Conservation (phyloP, 2,329 filamentous ascomycete genomes). For the Colletotrichum shisoi region DNA sequence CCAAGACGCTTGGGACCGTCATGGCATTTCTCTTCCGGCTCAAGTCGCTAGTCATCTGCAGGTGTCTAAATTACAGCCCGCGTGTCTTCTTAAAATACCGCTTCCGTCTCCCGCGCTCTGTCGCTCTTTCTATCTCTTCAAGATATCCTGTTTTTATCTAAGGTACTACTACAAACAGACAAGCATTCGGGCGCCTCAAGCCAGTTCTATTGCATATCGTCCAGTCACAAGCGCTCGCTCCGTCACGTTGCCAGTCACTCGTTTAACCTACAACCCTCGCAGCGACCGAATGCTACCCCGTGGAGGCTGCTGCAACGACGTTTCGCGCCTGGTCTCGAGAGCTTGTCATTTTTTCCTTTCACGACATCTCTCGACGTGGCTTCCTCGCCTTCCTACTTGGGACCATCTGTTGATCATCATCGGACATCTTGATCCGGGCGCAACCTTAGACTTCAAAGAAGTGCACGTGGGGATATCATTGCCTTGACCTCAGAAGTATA, state of each 20-base stretch:
- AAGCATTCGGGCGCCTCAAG: constrained; percentile 2
- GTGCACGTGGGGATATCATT: background rate
- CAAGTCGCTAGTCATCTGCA: constrained; percentile 16
- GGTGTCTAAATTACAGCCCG: background rate
- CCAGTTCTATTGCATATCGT: constrained; percentile 16
- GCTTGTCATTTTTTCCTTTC: background rate
- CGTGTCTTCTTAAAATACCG: constrained; percentile 12
- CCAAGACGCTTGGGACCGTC: constrained; percentile 23
- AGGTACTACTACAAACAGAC: background rate
- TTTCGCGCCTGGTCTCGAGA: constrained; percentile 16
- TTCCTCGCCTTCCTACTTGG: constrained; percentile 7
- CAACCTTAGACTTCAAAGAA: background rate
- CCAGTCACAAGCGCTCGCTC: constrained; percentile 32
- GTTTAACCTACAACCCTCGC: constrained; percentile 19
- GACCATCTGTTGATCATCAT: background rate
- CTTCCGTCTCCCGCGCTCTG: background rate
- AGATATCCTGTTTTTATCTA: background rate
- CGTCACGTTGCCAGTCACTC: constrained; percentile 33
- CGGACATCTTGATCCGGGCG: constrained; percentile 9
- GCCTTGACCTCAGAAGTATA: background rate
- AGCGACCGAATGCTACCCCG: constrained; percentile 23
- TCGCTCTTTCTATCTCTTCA: background rate
- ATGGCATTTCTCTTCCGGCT: constrained; percentile 17
- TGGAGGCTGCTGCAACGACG: constrained; percentile 30
- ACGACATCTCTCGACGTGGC: constrained; percentile 8